Conservation (phyloP, 2,329 filamentous ascomycete genomes). For the Aspergillus fumigatiaffinis region DNA sequence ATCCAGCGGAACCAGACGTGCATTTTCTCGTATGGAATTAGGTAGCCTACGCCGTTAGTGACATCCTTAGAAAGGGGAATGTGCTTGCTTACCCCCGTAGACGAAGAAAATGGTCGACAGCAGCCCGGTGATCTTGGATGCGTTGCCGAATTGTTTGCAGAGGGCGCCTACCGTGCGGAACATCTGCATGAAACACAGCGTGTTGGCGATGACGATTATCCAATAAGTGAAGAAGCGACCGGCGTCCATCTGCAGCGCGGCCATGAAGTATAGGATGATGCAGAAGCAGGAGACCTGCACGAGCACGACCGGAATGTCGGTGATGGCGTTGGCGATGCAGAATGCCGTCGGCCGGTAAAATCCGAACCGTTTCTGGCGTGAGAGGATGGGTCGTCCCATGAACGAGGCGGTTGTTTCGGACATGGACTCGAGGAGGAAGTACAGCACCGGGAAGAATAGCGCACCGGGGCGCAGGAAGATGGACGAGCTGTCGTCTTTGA, state of each 20-base stretch:
- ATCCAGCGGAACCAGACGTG: slow-evolving; percentile 61
- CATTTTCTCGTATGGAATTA: slow-evolving; percentile 58
- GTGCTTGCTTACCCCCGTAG: slow-evolving; percentile 45
- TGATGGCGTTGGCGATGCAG: slow-evolving; percentile 53
- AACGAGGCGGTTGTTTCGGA: slow-evolving; percentile 59
- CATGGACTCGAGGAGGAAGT: slow-evolving; percentile 57
- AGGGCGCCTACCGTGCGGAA: slow-evolving; percentile 47
- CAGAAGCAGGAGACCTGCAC: slow-evolving; percentile 56
- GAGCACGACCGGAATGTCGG: slow-evolving; percentile 54
- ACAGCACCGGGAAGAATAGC: slow-evolving; percentile 58
- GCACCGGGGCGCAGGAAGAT: slow-evolving; percentile 57
- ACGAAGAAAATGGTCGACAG: slow-evolving; percentile 47
- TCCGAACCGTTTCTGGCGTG: slow-evolving; percentile 65
- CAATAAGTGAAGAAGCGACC: slow-evolving; percentile 59
- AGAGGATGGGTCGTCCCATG: slow-evolving; percentile 59
- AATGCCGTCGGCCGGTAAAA: slow-evolving; percentile 61
- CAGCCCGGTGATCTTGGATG: slow-evolving; percentile 43
- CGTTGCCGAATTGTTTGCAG: slow-evolving; percentile 45
- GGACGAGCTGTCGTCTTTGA: slow-evolving; percentile 48
- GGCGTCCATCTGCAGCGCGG: slow-evolving; percentile 49
- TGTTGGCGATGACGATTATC: slow-evolving; percentile 50
- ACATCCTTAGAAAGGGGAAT: background rate
- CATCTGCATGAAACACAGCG: slow-evolving; percentile 49
- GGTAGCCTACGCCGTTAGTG: slow-evolving; percentile 44
- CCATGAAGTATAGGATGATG: slow-evolving; percentile 59